phyloP scores from a whole-genome alignment of 768 basidiomycete species.

The Amanita rubescens region DNA sequence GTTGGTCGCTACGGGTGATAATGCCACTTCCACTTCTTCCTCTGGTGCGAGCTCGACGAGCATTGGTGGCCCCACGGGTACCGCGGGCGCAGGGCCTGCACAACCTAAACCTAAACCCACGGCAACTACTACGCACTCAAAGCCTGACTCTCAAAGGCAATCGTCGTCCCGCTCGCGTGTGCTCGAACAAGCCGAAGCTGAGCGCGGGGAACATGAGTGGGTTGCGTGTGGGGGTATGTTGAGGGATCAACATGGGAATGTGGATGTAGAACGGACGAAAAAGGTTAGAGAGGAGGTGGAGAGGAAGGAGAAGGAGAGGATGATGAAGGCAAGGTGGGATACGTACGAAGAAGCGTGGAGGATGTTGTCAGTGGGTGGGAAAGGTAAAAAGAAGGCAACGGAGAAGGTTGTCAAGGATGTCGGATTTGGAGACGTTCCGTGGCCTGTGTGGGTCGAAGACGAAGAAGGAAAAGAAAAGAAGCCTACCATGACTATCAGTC shows the following conservation, averaged over 20 bases:
- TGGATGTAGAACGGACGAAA: conserved; percentile 45
- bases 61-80: neutral
- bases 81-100: neutral
- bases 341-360: conserved; percentile 48
- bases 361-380: conserved; percentile 21
- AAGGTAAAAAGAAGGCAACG: conserved; percentile 5
- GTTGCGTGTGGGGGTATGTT: conserved; percentile 52
- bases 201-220: conserved; percentile 51
- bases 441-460: conserved; percentile 37
- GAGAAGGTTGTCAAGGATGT: conserved; percentile 13
- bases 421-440: conserved; percentile 51
- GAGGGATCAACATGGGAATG: conserved; percentile 39
- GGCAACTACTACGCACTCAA: no score
- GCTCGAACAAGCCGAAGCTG: conserved; percentile 25
- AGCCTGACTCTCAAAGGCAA: no score
- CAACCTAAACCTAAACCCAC: neutral
- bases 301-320: conserved; percentile 34
- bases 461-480: neutral
- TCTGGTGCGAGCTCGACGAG: neutral
- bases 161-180: neutral
- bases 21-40: neutral
- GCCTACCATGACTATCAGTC: conserved; percentile 1
- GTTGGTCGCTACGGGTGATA: neutral
- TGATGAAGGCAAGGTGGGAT: conserved; percentile 37
- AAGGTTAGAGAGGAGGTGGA: conserved; percentile 39